Evolutionary conservation across 75 land plant genomes (phyloP), one percentile per base, ranked within the genome.

Genomic region (Pinus taeda): DNA sequence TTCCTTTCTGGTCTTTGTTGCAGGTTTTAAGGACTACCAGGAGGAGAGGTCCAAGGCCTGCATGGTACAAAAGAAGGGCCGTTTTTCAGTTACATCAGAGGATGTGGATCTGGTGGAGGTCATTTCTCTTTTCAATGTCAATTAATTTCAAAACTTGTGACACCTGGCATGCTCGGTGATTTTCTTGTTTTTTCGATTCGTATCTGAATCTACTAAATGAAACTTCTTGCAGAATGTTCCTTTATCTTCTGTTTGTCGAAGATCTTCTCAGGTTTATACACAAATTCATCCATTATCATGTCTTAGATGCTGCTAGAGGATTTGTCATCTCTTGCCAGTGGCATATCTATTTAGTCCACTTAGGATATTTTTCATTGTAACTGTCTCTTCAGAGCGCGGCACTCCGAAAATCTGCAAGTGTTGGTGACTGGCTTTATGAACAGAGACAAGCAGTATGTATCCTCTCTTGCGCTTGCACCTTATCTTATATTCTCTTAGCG

Each of bases 31-130:
- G 60, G 93, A 91, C 74, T 85, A 82, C 13, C 62, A 83, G 76
- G 93, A 91, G 21, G 93, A 91, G 1, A 91, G 87, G n/a, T 75
- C 89, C 56, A 91, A 87, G 74, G 75, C 82, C 15, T 83, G 80
- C 83, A 81, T 91, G 15, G 91, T 97, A 59, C 99, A 97, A 85
- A 92, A 92, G 73, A 91, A 85, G 71, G 99, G 99, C n/a, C 88
- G 98, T 13, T 97, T 97, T 75, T 97, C 99, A 72, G 94, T 97
- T 60, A 97, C 98, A 76, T 93, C 98, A 45, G 98, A 88, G 82
- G 91, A 93, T 87, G 91, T 90, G 59, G 94, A 95, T 77, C 89
- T 91, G 80, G 87, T 81, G 80, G 94, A 91, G 89, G 93, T 91
- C 76, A 36, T 11, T 12, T 17, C 70, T 67, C 17, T 58, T 71